Conservation (phyloP, 371 early-diverging fungal genomes). For the Apophysomyces ossiformis region DNA sequence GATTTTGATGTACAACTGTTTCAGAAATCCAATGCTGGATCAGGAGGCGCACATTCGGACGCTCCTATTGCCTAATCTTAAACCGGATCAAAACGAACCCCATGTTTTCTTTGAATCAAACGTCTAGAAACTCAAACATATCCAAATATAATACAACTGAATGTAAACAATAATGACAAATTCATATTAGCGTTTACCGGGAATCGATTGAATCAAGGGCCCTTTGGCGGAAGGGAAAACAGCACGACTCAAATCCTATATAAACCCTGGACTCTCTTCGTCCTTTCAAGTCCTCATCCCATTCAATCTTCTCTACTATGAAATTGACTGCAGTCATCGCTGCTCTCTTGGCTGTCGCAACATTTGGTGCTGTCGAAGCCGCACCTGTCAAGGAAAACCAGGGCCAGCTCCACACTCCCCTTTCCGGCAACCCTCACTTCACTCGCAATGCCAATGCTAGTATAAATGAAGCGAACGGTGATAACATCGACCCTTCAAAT, state of each 20-base stretch:
- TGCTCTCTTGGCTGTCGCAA: slow-evolving; percentile 13
- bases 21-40: too few species aligned
- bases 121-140: neutral
- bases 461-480: neutral
- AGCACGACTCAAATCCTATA: slow-evolving; percentile 14
- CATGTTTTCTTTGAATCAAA: too few species aligned
- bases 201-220: neutral
- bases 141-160: neutral
- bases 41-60: too few species aligned
- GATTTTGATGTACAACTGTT: too few species aligned
- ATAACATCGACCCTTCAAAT: neutral
- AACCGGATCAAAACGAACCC: too few species aligned
- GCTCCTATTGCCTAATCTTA: too few species aligned
- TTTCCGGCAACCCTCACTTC: slow-evolving; percentile 21
- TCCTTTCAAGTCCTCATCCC: slow-evolving; percentile 1
- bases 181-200: slow-evolving; percentile 5
- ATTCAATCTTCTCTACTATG: slow-evolving; percentile 6
- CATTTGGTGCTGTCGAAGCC: slow-evolving; percentile 8
- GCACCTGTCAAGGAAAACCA: slow-evolving; percentile 17
- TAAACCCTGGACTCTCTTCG: slow-evolving; percentile 13
- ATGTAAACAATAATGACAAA: neutral
- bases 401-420: slow-evolving; percentile 10
- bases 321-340: slow-evolving; percentile 14
- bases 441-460: slow-evolving; percentile 18
- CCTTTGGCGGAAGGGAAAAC: neutral